phyloP scores from a whole-genome alignment of 1,139 yeast genomes.

The Chernovozyma aurita region DNA sequence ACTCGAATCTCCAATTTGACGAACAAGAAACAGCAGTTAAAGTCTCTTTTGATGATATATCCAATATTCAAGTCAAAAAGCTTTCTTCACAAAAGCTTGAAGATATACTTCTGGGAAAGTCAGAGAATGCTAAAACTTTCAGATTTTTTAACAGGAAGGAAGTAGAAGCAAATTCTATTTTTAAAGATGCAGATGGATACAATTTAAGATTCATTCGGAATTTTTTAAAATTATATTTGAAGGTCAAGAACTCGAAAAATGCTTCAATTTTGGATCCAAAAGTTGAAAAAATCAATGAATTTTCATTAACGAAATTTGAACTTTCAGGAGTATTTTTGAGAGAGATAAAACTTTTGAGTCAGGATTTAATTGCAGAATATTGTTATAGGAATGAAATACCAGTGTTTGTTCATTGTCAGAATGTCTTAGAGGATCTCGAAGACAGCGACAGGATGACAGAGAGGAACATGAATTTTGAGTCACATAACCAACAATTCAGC shows the following conservation, averaged over 20 bases:
- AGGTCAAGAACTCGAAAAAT: constrained; percentile 28
- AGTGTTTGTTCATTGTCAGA: constrained; percentile 20
- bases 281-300: neutral
- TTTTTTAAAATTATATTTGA: constrained; percentile 29
- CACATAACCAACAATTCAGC: neutral
- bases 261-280: constrained; percentile 16
- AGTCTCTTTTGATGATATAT: constrained; percentile 27
- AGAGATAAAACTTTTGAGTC: constrained; percentile 16
- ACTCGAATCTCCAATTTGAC: constrained; percentile 30
- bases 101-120: constrained; percentile 24
- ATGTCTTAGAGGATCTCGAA: constrained; percentile 8
- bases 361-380: constrained; percentile 22
- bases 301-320: neutral
- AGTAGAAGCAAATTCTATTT: constrained; percentile 4
- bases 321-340: neutral
- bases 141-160: constrained; percentile 19
- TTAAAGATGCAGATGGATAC: constrained; percentile 26
- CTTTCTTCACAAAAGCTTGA: constrained; percentile 20
- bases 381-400: constrained; percentile 25
- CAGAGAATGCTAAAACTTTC: constrained; percentile 24
- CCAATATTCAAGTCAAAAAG: constrained; percentile 19
- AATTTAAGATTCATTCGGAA: constrained; percentile 30
- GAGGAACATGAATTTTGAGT: neutral
- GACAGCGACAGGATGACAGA: neutral
- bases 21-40: constrained; percentile 20